Conservation (phyloP, 805 yeast species). For the Clavispora vitiphila region DNA sequence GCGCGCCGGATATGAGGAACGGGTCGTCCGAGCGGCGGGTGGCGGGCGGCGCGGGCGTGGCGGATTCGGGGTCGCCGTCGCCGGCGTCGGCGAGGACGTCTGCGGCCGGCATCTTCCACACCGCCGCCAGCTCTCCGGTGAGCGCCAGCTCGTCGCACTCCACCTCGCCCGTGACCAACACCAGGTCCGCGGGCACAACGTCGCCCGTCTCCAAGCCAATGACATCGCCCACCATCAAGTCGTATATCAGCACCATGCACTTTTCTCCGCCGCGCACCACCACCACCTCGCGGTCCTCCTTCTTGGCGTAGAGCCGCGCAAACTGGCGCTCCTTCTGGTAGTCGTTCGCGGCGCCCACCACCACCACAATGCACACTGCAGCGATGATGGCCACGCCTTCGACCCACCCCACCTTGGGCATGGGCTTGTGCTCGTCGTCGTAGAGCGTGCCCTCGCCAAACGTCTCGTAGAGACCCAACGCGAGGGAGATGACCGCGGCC, state of each 20-base stretch:
- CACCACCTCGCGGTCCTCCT: constrained; percentile 74
- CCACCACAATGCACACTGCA: constrained; percentile 84
- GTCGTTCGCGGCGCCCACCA: constrained; percentile 94
- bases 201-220: constrained; percentile 88
- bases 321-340: constrained; percentile 95
- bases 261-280: constrained; percentile 73
- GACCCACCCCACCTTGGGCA: constrained; percentile 94
- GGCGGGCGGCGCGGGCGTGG: constrained; percentile 19
- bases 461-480: constrained; percentile 87
- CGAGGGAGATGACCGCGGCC: constrained; percentile 86
- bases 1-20: constrained; percentile 87
- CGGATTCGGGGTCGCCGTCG: no score
- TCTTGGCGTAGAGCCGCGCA: constrained; percentile 79
- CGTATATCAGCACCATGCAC: constrained; percentile 61
- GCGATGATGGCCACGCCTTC: constrained; percentile 97
- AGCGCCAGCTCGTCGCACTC: constrained; percentile 90
- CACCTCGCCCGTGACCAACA: constrained; percentile 67
- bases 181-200: constrained; percentile 82
- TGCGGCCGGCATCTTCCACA: constrained; percentile 59
- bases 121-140: constrained; percentile 90
- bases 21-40: no score
- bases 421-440: constrained; percentile 70
- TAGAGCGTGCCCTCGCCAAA: constrained; percentile 76
- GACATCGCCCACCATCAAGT: constrained; percentile 82
- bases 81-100: constrained; percentile 6